Evolutionary conservation across 192 early-diverging fungal species (phyloP).

Genomic region (Coemansia asiatica): DNA sequence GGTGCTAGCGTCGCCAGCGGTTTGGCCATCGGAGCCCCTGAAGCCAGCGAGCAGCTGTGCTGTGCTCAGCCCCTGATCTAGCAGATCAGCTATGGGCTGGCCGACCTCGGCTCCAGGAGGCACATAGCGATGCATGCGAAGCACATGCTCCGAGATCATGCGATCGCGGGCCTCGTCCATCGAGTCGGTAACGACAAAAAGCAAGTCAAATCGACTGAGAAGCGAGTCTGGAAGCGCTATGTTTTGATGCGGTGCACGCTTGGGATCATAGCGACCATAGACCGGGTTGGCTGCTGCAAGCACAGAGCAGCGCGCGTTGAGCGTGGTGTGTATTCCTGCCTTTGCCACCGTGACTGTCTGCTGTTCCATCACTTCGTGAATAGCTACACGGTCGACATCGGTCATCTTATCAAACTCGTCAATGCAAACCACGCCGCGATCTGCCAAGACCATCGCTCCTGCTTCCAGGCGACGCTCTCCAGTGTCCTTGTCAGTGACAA

Average conservation of each 20-base stretch:
- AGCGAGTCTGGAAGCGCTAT: conserved; percentile 95
- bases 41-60: conserved; percentile 35
- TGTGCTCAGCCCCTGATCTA: conserved; percentile 43
- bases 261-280: conserved; percentile 85
- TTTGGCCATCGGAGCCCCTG: conserved; percentile 39
- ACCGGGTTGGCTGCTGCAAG: conserved; percentile 97
- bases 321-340: conserved; percentile 97
- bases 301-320: conserved; percentile 96
- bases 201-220: conserved; percentile 94
- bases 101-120: conserved; percentile 83
- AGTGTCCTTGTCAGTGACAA: conserved; percentile 92
- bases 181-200: conserved; percentile 94
- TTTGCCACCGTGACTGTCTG: conserved; percentile 97
- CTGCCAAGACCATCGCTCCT: conserved; percentile 98
- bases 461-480: conserved; percentile 93
- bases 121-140: conserved; percentile 92
- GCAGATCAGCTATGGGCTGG: conserved; percentile 52
- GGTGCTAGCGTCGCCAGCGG: conserved; percentile 50
- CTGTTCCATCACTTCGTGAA: conserved; percentile 99
- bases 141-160: conserved; percentile 86
- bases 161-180: conserved; percentile 84
- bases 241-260: conserved; percentile 87
- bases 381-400: conserved; percentile 94
- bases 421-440: conserved; percentile 96
- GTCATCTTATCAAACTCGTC: conserved; percentile 99